These are phyloP conservation scores for Aphanomyces stellatus DNA, from an alignment of 352 stramenopile genomes.

Conservation along the genomic window DNA sequence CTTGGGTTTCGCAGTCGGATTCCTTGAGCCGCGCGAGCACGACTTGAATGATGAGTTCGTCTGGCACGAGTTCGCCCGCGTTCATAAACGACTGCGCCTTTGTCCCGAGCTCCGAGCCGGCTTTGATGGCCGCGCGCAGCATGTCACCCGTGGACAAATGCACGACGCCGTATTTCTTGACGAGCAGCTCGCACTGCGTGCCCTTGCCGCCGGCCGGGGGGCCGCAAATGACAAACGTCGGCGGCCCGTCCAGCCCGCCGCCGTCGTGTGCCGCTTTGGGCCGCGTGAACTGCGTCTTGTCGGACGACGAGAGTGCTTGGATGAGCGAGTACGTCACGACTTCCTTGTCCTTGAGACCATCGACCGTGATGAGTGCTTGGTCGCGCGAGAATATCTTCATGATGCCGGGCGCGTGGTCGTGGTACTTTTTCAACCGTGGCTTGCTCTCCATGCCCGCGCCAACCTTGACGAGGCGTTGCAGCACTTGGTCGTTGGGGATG, in stretches of 20 bases:
- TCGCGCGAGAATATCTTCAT: constrained; percentile 15
- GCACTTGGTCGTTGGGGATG: constrained; percentile 91
- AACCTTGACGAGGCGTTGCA: constrained; percentile 55
- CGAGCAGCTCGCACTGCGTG: constrained; percentile 90
- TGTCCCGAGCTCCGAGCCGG: constrained; percentile 37
- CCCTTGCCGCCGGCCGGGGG: constrained; percentile 91
- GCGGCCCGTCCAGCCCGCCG: constrained; percentile 18
- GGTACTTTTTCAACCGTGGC: constrained; percentile 11
- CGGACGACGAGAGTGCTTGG: constrained; percentile 11
- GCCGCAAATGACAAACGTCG: constrained; percentile 82
- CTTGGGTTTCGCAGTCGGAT: constrained; percentile 75
- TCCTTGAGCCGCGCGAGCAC: constrained; percentile 69
- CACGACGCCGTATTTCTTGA: constrained; percentile 81
- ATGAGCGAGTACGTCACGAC: neutral
- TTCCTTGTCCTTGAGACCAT: constrained; percentile 4
- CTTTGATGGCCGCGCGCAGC: constrained; percentile 78
- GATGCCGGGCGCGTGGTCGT: neutral
- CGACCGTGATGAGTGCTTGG: constrained; percentile 1
- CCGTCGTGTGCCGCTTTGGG: neutral
- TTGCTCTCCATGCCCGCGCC: neutral
- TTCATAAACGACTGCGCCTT: constrained; percentile 86
- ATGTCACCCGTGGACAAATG: constrained; percentile 92
- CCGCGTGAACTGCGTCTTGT: constrained; percentile 3
- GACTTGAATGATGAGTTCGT: constrained; percentile 88
- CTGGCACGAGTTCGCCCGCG: constrained; percentile 82